phyloP scores from a whole-genome alignment of 116 monocot species.

The Zostera marina region DNA sequence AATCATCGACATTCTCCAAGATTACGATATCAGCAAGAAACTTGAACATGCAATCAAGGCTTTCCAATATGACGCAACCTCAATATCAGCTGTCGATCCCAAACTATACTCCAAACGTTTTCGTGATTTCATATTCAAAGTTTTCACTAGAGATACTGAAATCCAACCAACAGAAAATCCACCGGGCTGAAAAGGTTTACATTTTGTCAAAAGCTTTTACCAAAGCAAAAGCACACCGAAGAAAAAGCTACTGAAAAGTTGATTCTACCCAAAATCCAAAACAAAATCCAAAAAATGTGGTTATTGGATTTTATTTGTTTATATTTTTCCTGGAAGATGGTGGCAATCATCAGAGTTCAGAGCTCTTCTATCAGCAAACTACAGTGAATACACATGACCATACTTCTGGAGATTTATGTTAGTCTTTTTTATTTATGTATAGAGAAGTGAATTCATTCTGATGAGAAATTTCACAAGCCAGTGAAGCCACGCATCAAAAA shows the following conservation, averaged over 20 bases:
- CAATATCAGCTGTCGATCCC: slow-evolving; percentile 65
- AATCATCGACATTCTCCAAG: slow-evolving; percentile 65
- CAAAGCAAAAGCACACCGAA: not conserved
- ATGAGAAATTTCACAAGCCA: too few relatives aligned
- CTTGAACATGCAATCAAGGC: slow-evolving; percentile 67
- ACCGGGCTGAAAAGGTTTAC: not conserved
- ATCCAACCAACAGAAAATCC: not conserved
- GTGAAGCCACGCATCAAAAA: too few relatives aligned
- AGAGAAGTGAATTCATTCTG: too few relatives aligned
- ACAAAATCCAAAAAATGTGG: too few relatives aligned
- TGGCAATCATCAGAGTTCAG: too few relatives aligned
- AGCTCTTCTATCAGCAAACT: too few relatives aligned
- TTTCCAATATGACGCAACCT: slow-evolving; percentile 38
- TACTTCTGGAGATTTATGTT: too few relatives aligned
- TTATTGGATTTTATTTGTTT: too few relatives aligned
- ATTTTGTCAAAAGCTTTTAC: not conserved
- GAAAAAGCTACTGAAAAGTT: not conserved
- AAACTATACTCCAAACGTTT: slow-evolving; percentile 46
- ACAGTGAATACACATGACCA: too few relatives aligned
- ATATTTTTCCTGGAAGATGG: too few relatives aligned
- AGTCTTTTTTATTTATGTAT: too few relatives aligned
- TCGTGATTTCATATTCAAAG: slow-evolving; percentile 46
- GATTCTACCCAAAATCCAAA: too few relatives aligned
- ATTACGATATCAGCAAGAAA: slow-evolving; percentile 70
- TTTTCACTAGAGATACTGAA: slow-evolving; percentile 31